A percentile compares a stretch with the other conserved stretches of the same genome.
phyloP scores from a whole-genome alignment of 106 monocot genomes.

The Gastrodia elata region DNA sequence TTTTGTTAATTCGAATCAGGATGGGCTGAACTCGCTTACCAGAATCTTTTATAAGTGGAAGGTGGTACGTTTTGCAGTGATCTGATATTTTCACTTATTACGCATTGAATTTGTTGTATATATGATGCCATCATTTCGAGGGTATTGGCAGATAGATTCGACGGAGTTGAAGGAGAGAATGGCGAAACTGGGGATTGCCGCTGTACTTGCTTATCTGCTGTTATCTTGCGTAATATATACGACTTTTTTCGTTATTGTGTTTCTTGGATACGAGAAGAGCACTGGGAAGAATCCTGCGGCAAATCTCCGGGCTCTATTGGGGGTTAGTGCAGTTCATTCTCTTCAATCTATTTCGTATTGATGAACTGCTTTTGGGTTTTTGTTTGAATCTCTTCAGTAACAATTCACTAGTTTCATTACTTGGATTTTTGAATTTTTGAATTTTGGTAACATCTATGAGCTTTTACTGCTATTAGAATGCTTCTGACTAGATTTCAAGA shows the following conservation, averaged over 20 bases:
- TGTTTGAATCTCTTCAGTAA: background rate
- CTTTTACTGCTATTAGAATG: no score
- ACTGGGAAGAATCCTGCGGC: conserved; percentile 75
- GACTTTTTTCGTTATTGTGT: conserved; percentile 64
- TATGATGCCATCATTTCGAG: background rate
- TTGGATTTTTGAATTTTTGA: background rate
- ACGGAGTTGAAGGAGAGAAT: conserved; percentile 50
- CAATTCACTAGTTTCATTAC: background rate
- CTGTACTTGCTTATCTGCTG: conserved; percentile 59
- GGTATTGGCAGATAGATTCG: conserved; percentile 22
- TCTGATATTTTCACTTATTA: background rate
- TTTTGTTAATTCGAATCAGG: conserved; percentile 13
- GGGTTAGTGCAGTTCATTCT: conserved; percentile 24
- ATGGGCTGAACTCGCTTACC: background rate
- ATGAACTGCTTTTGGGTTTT: background rate
- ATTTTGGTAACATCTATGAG: no score
- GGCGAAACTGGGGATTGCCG: conserved; percentile 61
- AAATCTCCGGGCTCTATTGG: conserved; percentile 62
- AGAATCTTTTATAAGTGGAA: conserved; percentile 55
- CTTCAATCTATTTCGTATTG: background rate
- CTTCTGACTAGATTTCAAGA: background rate
- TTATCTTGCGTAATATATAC: conserved; percentile 63
- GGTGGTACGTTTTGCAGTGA: conserved; percentile 23
- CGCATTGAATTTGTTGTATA: background rate
- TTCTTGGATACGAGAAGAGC: conserved; percentile 80